Evolutionary conservation across 108 stramenopile species (phyloP), one percentile per base, ranked within the genome.

Genomic region (Nitzschia palea): DNA sequence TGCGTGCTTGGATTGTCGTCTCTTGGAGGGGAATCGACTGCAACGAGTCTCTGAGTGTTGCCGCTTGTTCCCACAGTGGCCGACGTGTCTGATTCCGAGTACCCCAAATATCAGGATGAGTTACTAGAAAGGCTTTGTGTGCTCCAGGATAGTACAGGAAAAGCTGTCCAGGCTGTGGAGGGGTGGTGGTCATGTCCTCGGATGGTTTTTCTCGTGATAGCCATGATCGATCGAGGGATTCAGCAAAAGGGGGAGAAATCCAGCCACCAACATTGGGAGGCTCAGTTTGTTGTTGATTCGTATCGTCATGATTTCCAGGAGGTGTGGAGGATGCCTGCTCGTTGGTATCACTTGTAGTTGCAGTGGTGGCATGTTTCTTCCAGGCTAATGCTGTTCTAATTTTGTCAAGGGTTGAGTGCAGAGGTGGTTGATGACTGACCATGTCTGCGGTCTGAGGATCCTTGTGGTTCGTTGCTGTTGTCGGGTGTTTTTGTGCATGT

Each of bases 21-120:
- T n/a, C n/a, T n/a, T n/a, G n/a, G n/a, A n/a, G n/a, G n/a, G n/a
- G n/a, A n/a, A n/a, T n/a, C n/a, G n/a, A n/a, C n/a, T n/a, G n/a
- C n/a, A n/a, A n/a, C n/a, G n/a, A n/a, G n/a, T n/a, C n/a, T n/a
- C n/a, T n/a, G n/a, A n/a, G n/a, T n/a, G n/a, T n/a, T n/a, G n/a
- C n/a, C n/a, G n/a, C n/a, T n/a, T n/a, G n/a, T n/a, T n/a, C 66
- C 84, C 84, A 85, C 20, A 85, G 42, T 15, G 84, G 79, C 17
- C 62, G 36, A 14, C 80, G 55, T n/a, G n/a, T n/a, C n/a, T n/a
- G n/a, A n/a, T n/a, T n/a, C n/a, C n/a, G 62, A 9, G 57, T 72
- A 25, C 72, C 71, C 25, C 77, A 48, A 12, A 67, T 37, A 58
- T 86, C 81, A 4, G 81, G 79, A 55, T 74, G 34, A 3, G 20